Evolutionary conservation across 2,329 filamentous ascomycete species (phyloP).

Genomic region (Fusarium sp.): DNA sequence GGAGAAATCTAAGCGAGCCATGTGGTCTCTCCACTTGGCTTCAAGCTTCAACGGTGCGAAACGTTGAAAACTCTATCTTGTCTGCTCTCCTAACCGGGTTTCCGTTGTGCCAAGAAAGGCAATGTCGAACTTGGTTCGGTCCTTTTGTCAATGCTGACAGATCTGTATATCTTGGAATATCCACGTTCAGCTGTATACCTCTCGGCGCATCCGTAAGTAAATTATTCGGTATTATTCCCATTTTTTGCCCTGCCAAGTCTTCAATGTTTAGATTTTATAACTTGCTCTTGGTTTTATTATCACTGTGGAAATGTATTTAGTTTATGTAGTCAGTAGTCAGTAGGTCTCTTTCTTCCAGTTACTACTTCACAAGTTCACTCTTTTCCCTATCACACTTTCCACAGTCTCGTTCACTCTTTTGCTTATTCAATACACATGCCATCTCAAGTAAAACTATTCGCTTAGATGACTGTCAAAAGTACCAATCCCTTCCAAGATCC

Average conservation of each 20-base stretch:
- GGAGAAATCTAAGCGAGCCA: not conserved
- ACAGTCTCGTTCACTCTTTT: no score
- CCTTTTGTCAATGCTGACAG: not conserved
- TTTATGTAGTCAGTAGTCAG: not conserved
- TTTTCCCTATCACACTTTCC: no score
- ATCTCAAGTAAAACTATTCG: accelerated
- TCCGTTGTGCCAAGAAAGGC: no score
- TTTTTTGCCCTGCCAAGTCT: no score
- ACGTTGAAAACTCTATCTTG: not conserved
- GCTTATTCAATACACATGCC: no score
- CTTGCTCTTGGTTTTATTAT: no score
- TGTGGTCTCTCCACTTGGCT: no score
- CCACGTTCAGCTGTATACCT: not conserved
- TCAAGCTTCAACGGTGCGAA: not conserved
- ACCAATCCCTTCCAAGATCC: constrained; percentile 3
- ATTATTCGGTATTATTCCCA: no score
- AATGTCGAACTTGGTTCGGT: not conserved
- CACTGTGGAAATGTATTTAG: not conserved
- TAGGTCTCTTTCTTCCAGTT: not conserved
- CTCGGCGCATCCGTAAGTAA: not conserved
- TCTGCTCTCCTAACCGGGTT: not conserved
- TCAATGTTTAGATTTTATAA: no score
- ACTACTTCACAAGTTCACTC: not conserved
- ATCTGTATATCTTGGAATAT: not conserved
- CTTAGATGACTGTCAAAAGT: not conserved